phyloP scores from a whole-genome alignment of 2,329 filamentous ascomycete species.

The Davidsoniella virescens region DNA sequence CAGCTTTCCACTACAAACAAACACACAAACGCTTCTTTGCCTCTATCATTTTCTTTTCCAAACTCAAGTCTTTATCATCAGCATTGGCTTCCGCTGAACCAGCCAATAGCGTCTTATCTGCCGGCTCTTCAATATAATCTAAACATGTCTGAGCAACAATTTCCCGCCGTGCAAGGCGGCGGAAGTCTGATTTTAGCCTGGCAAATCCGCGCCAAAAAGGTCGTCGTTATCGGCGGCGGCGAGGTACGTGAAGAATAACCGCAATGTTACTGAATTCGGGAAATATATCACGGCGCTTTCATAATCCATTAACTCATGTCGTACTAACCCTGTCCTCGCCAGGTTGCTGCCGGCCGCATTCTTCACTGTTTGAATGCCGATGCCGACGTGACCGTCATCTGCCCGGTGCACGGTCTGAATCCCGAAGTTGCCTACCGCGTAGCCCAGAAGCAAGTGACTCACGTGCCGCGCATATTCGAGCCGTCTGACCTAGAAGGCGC shows the following conservation, averaged over 20 bases:
- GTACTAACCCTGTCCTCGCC: slow-evolving; percentile 10
- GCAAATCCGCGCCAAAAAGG: slow-evolving; percentile 78
- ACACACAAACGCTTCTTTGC: background rate
- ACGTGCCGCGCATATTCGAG: slow-evolving; percentile 71
- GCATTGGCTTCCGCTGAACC: background rate
- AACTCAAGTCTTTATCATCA: background rate
- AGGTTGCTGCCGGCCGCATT: slow-evolving; percentile 93
- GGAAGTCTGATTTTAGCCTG: slow-evolving; percentile 90
- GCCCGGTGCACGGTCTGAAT: slow-evolving; percentile 64
- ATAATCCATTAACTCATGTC: background rate
- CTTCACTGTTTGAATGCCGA: slow-evolving; percentile 91
- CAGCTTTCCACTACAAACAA: background rate
- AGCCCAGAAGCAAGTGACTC: slow-evolving; percentile 54
- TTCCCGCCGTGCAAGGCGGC: slow-evolving; percentile 71
- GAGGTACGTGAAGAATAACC: slow-evolving; percentile 44
- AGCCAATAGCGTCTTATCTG: background rate
- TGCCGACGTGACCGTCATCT: slow-evolving; percentile 73
- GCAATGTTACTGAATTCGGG: background rate
- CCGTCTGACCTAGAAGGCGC: slow-evolving; percentile 67
- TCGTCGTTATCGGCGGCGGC: slow-evolving; percentile 87
- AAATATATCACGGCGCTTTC: background rate
- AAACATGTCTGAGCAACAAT: slow-evolving; percentile 25
- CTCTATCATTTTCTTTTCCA: background rate
- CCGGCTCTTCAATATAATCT: no score
- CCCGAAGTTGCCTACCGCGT: slow-evolving; percentile 76